Percentiles rank a stretch among this genome's conserved stretches.
phyloP scores from a whole-genome alignment of 1,284 basidiomycete species.

The Leccinum idahoense region DNA sequence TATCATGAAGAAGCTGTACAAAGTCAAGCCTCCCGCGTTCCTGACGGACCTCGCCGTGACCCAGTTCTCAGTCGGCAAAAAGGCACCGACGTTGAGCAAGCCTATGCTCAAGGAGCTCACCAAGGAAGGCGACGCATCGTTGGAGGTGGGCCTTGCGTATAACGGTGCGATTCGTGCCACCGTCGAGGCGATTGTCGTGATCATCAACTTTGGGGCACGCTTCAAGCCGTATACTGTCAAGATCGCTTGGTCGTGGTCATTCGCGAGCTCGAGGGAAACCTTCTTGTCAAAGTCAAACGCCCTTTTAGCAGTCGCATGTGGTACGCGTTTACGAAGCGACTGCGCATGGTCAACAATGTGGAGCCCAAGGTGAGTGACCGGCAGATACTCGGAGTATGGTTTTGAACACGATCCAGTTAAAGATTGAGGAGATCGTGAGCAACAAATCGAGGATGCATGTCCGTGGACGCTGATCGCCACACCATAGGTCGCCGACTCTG shows the following conservation, averaged over 20 bases:
- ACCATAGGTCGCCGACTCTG: conserved; percentile 82
- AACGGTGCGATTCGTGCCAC: conserved; percentile 87
- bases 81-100: conserved; percentile 80
- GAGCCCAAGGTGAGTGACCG: conserved; percentile 92
- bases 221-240: no score
- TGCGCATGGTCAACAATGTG: conserved; percentile 84
- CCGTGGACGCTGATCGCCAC: conserved; percentile 4
- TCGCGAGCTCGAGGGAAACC: conserved; percentile 37
- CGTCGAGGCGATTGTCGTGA: conserved; percentile 78
- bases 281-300: conserved; percentile 88
- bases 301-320: conserved; percentile 94
- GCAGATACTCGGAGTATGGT: conserved; percentile 94
- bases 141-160: conserved; percentile 82
- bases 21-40: conserved; percentile 84
- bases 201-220: conserved; percentile 65
- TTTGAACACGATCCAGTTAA: conserved; percentile 82
- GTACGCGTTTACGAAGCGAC: conserved; percentile 96
- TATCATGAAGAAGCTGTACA: conserved; percentile 90
- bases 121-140: conserved; percentile 83
- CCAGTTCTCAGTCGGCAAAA: conserved; percentile 85
- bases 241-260: no score
- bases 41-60: conserved; percentile 83
- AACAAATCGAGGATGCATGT: neutral
- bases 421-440: conserved; percentile 84
- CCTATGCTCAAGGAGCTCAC: conserved; percentile 80